Evolutionary conservation across 768 basidiomycete species (phyloP).

Genomic region (Daedaleopsis nitida): DNA sequence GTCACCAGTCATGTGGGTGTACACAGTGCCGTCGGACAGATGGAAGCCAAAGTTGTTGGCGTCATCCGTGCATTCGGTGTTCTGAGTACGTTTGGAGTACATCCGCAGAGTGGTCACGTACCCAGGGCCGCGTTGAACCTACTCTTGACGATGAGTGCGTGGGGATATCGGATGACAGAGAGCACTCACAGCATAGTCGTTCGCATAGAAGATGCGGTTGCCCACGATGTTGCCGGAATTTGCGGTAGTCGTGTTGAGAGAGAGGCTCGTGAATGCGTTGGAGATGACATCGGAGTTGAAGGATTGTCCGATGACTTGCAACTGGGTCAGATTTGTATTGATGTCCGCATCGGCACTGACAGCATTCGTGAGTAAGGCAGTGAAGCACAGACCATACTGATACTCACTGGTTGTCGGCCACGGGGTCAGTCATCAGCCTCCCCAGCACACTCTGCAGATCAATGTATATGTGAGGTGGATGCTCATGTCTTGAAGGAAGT

Average conservation of each 20-base stretch:
- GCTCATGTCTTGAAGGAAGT: neutral
- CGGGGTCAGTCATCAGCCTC: conserved; percentile 63
- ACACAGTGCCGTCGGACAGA: conserved; percentile 58
- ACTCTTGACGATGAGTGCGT: neutral
- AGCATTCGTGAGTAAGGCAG: conserved; percentile 4
- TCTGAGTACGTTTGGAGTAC: conserved; percentile 57
- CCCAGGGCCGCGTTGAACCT: conserved; percentile 62
- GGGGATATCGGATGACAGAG: neutral
- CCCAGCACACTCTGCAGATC: conserved; percentile 54
- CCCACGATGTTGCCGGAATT: conserved; percentile 57
- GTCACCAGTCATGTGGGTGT: conserved; percentile 59
- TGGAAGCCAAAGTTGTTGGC: conserved; percentile 74
- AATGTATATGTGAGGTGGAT: neutral
- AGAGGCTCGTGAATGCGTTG: conserved; percentile 42
- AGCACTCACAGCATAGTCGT: conserved; percentile 61
- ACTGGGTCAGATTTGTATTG: conserved; percentile 54
- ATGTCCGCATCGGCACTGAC: conserved; percentile 55
- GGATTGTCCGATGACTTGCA: conserved; percentile 48
- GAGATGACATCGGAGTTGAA: conserved; percentile 50
- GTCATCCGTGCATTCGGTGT: conserved; percentile 63
- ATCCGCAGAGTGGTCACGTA: conserved; percentile 65
- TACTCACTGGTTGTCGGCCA: conserved; percentile 42
- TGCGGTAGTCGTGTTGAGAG: conserved; percentile 42
- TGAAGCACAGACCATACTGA: neutral
- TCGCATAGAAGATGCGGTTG: conserved; percentile 63